phyloP scores from a whole-genome alignment of 371 early-diverging fungal genomes.

The Coemansia sp. region DNA sequence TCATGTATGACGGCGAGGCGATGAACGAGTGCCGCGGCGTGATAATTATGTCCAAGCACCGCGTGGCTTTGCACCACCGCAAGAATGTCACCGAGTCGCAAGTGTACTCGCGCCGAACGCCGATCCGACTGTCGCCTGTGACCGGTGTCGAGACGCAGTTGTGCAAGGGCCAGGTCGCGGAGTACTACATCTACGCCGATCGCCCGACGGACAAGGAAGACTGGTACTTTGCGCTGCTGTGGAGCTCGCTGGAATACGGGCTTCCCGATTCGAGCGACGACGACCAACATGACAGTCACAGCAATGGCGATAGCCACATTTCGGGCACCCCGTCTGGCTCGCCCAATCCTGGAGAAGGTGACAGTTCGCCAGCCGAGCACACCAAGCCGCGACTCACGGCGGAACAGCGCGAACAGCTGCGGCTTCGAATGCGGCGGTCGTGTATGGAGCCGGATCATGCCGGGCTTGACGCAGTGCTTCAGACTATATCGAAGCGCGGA shows the following conservation, averaged over 20 bases:
- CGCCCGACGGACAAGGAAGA: slow-evolving; percentile 81
- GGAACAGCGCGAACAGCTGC: slow-evolving; percentile 23
- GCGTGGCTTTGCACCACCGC: slow-evolving; percentile 60
- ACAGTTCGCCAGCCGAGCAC: not conserved
- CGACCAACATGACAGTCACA: not conserved
- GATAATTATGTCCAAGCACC: slow-evolving; percentile 64
- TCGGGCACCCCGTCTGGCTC: not conserved
- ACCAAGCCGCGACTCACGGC: slow-evolving; percentile 10
- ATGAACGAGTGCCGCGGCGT: slow-evolving; percentile 78
- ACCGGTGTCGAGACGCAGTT: slow-evolving; percentile 15
- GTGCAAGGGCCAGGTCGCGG: slow-evolving; percentile 27
- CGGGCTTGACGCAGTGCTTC: slow-evolving; percentile 28
- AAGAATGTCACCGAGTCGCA: slow-evolving; percentile 40
- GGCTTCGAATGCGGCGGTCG: slow-evolving; percentile 22
- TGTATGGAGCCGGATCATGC: slow-evolving; percentile 30
- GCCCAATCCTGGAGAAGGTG: not conserved
- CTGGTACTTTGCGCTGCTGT: slow-evolving; percentile 76
- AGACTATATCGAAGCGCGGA: slow-evolving; percentile 30
- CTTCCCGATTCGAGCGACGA: slow-evolving; percentile 18
- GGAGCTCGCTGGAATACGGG: slow-evolving; percentile 48
- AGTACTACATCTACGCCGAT: slow-evolving; percentile 50
- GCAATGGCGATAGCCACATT: not conserved
- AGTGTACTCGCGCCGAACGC: slow-evolving; percentile 42
- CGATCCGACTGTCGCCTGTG: slow-evolving; percentile 26
- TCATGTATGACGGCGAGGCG: slow-evolving; percentile 80